phyloP scores from a whole-genome alignment of 371 early-diverging fungal species.

The Blakeslea trispora region DNA sequence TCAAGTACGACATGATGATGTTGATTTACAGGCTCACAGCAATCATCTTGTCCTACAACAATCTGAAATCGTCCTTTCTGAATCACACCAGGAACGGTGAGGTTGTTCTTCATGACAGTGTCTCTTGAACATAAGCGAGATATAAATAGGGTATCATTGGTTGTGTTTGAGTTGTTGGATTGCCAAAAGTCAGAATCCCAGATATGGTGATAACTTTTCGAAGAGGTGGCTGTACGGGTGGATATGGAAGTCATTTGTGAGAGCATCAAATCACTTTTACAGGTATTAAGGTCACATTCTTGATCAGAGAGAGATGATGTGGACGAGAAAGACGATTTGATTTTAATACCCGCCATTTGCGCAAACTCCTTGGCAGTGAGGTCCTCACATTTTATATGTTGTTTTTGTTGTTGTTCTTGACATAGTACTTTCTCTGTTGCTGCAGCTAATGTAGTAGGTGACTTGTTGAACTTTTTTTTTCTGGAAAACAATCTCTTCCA shows the following conservation, averaged over 20 bases:
- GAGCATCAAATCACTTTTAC: conserved; percentile 1
- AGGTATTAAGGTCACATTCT: neutral
- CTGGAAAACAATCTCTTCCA: conserved; percentile 24
- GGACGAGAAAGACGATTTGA: conserved; percentile 13
- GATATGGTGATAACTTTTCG: conserved; percentile 34
- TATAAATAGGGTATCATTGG: conserved; percentile 26
- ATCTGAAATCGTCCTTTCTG: conserved; percentile 50
- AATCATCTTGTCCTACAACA: conserved; percentile 35
- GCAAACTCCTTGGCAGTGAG: conserved; percentile 54
- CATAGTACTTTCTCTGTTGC: conserved; percentile 46
- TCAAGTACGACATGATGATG: conserved; percentile 38
- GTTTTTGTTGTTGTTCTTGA: conserved; percentile 20
- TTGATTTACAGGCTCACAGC: conserved; percentile 30
- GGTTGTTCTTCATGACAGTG: conserved; percentile 5
- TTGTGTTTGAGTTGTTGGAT: conserved; percentile 6
- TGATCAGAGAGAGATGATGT: neutral
- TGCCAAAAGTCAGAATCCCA: conserved; percentile 52
- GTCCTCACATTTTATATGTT: conserved; percentile 35
- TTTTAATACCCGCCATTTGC: conserved; percentile 42
- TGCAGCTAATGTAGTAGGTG: conserved; percentile 29
- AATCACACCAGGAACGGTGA: conserved; percentile 27
- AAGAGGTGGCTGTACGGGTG: conserved; percentile 22
- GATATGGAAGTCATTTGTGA: conserved; percentile 31
- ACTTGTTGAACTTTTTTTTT: conserved; percentile 11
- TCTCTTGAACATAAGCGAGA: conserved; percentile 20